Base-by-base conservation (phyloP, 106 monocot genomes). In the Apostasia ramifera region DNA sequence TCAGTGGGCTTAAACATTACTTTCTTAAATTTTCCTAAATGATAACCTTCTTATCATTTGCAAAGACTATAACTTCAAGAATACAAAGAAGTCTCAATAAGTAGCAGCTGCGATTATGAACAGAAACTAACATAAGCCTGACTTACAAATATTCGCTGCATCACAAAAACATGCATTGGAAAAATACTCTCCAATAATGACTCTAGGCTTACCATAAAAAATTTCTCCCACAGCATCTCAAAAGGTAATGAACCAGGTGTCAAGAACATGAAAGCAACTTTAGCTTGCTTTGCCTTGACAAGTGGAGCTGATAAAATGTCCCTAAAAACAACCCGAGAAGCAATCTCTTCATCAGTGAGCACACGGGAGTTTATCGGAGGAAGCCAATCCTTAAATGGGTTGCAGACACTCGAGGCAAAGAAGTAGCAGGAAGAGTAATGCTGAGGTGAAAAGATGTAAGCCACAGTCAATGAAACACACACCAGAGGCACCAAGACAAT, bases 181-280 rank as follows among this genome's bases (percentile, higher is more conserved):
- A 1, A 8, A 41, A 40, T 4, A 6, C 8, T 42, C 3, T 2
- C 41, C 39, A 61, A 61, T 41, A 40, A 11, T 7, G 9, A 9
- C 57, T 26, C 14, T 14, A 56, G 42, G 1, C 47, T 70, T 75
- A 98, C 97, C 89, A 40, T 57, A 63, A 98, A 92, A 64, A 90
- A 90, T 57, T 71, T 83, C 85, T 90, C 92, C 97, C 97, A 98
- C 8, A 98, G 80, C 60, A 72, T 98, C 64, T 98, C 97, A 72
- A 98, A 98, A 8, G 97, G 89, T 69, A 98, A 78, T 66, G 87
- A 70, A 49, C 97, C 97, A 2, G 87, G 92, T 15, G 86, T 98
- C 59, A 98, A 73, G 63, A 98, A 98, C 85, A 98, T 83, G 69
- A 98, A 98, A 66, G 97, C 97, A 78, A 98, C 77, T 53, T 98